phyloP scores from a whole-genome alignment of 2,329 filamentous ascomycete genomes.

The Fusarium chuoi region DNA sequence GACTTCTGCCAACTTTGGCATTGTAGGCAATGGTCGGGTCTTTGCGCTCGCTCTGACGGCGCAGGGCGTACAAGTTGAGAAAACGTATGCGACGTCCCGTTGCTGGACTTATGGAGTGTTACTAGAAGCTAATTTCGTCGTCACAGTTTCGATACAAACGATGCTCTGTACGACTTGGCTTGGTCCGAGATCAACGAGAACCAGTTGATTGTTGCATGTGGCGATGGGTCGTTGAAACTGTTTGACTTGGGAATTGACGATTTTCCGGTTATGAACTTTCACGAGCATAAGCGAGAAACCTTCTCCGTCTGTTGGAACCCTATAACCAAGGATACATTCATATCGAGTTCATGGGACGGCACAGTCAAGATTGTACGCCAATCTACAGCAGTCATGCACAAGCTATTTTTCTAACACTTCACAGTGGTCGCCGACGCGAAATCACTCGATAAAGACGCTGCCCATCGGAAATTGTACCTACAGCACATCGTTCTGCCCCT shows the following conservation, averaged over 20 bases:
- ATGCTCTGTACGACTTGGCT: constrained; percentile 91
- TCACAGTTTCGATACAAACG: constrained; percentile 90
- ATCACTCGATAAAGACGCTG: constrained; percentile 81
- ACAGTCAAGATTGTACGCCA: constrained; percentile 81
- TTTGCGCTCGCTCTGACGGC: constrained; percentile 86
- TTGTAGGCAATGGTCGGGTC: constrained; percentile 93
- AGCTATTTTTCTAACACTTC: constrained; percentile 1
- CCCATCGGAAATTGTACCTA: constrained; percentile 96
- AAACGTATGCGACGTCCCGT: constrained; percentile 67
- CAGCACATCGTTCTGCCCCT: constrained; percentile 88
- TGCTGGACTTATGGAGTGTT: background rate
- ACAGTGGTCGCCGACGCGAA: constrained; percentile 84
- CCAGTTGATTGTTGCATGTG: constrained; percentile 87
- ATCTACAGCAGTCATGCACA: background rate
- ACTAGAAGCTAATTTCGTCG: background rate
- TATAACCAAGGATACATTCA: constrained; percentile 88
- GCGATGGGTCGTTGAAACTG: constrained; percentile 93
- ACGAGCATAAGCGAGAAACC: constrained; percentile 92
- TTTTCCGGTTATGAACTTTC: constrained; percentile 91
- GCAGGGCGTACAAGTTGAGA: constrained; percentile 84
- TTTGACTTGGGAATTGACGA: constrained; percentile 85
- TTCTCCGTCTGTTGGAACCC: constrained; percentile 95
- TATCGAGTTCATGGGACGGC: constrained; percentile 95
- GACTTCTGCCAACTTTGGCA: constrained; percentile 92
- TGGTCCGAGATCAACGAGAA: constrained; percentile 98